Evolutionary conservation across 2,329 filamentous ascomycete genomes (phyloP), one percentile per base, ranked within the genome.

Genomic region (Colletotrichum truncatum): DNA sequence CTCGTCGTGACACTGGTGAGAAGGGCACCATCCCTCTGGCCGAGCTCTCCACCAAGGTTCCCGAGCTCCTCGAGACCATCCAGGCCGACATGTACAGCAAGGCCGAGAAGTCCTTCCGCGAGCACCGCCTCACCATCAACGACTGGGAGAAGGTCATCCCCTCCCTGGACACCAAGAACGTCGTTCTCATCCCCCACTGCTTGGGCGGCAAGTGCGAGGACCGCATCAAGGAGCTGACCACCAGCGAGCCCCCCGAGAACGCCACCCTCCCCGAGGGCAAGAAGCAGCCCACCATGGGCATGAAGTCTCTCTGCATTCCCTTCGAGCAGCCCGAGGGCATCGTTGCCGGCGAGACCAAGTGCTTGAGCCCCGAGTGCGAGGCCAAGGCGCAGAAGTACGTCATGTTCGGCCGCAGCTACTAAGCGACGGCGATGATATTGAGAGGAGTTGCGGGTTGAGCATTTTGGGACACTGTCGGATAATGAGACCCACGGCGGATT

Each of bases 91-190:
- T 99, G 81, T 89, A 88, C 78, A 81, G 73, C 78, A 88, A 92
- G 77, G 96, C 97, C 12, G 90, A 97, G 69, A 85, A 86, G 67
- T 83, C 91, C 7, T 99, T 93, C 86, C 85, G 89, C 51, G 85
- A 90, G 67, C 95, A 98, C 82, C 90, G 94, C 67, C 86, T 96
- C 71, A 82, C 91, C 68, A 84, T 98, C 71, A 93, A 88, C 51
- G 88, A 94, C 70, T 99, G 96, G 96, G 90, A 93, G 38, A 91
- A 97, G 56, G 97, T 99, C 60, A 88, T 96, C 46, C 95, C 96
- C 7, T 89, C 93, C 1, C 88, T 99, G 39, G 96, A 99, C 78
- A 84, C 87, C 76, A 97, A 97, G 87, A 97, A 98, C 75, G 90
- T 98, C 43, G 90, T 97, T 43, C 83, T 98, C 66, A 97, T 98